Evolutionary conservation across 164 flowering plant genomes (phyloP), one percentile per base, ranked within the genome.

Genomic region (Liquidambar formosana): DNA sequence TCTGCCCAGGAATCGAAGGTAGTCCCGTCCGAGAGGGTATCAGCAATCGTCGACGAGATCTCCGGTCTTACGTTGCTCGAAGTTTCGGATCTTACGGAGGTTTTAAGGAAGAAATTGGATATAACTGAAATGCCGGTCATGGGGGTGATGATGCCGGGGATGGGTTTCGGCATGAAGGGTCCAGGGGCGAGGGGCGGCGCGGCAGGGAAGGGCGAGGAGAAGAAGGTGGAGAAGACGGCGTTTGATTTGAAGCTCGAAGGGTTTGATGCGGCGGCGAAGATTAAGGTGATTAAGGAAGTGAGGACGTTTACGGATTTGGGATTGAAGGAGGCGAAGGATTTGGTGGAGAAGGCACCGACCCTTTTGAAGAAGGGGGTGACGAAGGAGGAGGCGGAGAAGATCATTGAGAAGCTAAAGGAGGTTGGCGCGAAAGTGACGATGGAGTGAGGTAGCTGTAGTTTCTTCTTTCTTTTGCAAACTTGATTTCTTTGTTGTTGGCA

Each of bases 211-310:
- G 84, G n/a, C 26, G 93, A 79, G 76, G 87, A 90, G 82, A 77
- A 75, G 82, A 77, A 77, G 79, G 86, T 71, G 49, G 97, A 90
- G 87, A 92, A 91, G 77, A 91, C 95, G 23, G 82, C 86, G 3
- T 94, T 89, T 64, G 97, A 94, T 78, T 69, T 94, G 84, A 94
- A 86, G 80, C 82, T 92, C 22, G 95, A 94, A 63, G 90, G 85
- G 10, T 92, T 81, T 41, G 98, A 92, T 51, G 90, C 96, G 0
- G 90, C 82, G 5, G 71, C 87, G 21, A 94, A 90, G 91, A 84
- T 94, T 63, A 94, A 90, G 83, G 83, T 94, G 68, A 94, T 92
- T 33, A 94, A 94, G 82, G 98, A 94, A 71, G 96, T 92, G 68
- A 86, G 97, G 70, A 69, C 84, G 52, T 90, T 87, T 75, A 94